phyloP scores from a whole-genome alignment of 164 flowering plant genomes.

The Chimonanthus praecox region DNA sequence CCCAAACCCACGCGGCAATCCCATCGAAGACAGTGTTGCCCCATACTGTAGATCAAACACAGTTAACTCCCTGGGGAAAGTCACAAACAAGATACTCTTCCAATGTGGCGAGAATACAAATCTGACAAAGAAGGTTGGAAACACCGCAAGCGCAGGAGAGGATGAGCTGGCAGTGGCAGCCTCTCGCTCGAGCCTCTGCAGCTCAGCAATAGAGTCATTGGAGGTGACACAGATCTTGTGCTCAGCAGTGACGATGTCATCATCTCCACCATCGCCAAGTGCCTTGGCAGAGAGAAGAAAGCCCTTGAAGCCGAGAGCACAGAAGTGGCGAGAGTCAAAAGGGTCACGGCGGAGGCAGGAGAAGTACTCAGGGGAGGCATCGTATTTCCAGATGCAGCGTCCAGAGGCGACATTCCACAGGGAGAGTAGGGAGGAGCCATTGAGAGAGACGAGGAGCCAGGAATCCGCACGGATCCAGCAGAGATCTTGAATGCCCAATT shows the following conservation, averaged over 20 bases:
- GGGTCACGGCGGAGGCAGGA: slow-evolving; percentile 90
- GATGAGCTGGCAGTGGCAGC: slow-evolving; percentile 12
- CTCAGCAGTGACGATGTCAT: slow-evolving; percentile 54
- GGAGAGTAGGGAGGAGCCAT: slow-evolving; percentile 62
- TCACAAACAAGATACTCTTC: slow-evolving; percentile 67
- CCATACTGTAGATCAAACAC: slow-evolving; percentile 89
- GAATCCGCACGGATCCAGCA: slow-evolving; percentile 65
- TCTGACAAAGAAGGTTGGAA: slow-evolving; percentile 54
- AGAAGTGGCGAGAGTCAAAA: slow-evolving; percentile 72
- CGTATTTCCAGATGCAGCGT: slow-evolving; percentile 75
- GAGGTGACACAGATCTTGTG: slow-evolving; percentile 25
- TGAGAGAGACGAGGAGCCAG: slow-evolving; percentile 58
- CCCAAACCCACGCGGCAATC: slow-evolving; percentile 70
- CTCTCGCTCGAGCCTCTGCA: slow-evolving; percentile 66
- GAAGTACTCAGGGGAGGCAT: slow-evolving; percentile 63
- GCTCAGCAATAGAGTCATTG: slow-evolving; percentile 38
- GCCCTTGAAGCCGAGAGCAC: slow-evolving; percentile 71
- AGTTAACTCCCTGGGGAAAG: slow-evolving; percentile 84
- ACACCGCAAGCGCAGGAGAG: slow-evolving; percentile 64
- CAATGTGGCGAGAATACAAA: slow-evolving; percentile 75
- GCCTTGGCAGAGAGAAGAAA: slow-evolving; percentile 56
- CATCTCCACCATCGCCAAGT: slow-evolving; percentile 48
- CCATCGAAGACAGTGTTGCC: slow-evolving; percentile 38
- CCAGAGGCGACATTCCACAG: slow-evolving; percentile 53
- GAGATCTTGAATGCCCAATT: slow-evolving; percentile 74